phyloP scores from a whole-genome alignment of 306 rosid species.

The Acacia acuminata region DNA sequence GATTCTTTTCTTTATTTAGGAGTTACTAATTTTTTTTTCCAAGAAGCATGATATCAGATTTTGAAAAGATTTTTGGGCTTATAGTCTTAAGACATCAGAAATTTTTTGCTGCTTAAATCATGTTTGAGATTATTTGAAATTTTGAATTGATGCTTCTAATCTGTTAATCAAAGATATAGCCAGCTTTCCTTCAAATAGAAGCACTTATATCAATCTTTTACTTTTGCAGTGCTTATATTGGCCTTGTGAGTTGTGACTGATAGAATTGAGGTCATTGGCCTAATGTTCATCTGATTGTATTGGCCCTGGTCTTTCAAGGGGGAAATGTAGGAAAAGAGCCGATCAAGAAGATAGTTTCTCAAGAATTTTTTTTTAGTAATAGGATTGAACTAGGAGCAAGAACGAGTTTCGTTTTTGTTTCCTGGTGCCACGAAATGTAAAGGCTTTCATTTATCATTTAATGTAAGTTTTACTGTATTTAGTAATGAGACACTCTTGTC shows the following conservation, averaged over 20 bases:
- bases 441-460: slow-evolving; percentile 46
- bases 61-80: slow-evolving; percentile 3
- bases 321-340: slow-evolving; percentile 23
- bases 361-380: slow-evolving; percentile 19
- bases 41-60: slow-evolving; percentile 4
- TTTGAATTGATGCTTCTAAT: background rate
- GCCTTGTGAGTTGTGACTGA: slow-evolving; percentile 6
- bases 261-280: background rate
- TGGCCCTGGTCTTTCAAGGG: slow-evolving; percentile 25
- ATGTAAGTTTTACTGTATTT: slow-evolving; percentile 30
- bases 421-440: slow-evolving; percentile 44
- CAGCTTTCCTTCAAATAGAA: background rate
- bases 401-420: slow-evolving; percentile 37
- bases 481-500: background rate
- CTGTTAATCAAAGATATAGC: background rate
- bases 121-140: background rate
- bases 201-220: slow-evolving; percentile 18
- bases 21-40: slow-evolving; percentile 7
- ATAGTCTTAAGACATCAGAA: background rate
- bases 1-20: slow-evolving; percentile 15
- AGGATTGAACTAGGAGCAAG: slow-evolving; percentile 38
- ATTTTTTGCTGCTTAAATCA: slow-evolving; percentile 6
- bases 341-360: slow-evolving; percentile 20
- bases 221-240: slow-evolving; percentile 39
- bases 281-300: slow-evolving; percentile 15